Conservation (phyloP, 805 yeast genomes). For the Yarrowia sp. region DNA sequence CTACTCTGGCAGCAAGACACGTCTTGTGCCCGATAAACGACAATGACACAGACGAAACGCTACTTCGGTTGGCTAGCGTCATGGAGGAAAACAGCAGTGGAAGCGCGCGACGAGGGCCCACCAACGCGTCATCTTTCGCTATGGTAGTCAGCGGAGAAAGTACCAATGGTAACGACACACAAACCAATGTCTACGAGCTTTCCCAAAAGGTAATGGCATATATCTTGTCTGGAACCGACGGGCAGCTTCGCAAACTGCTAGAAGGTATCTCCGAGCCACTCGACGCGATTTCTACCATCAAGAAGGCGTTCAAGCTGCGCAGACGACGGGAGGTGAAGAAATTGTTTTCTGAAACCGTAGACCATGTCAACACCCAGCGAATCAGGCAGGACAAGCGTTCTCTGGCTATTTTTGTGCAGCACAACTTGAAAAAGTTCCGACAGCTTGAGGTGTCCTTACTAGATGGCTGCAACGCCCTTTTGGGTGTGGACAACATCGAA, state of each 20-base stretch:
- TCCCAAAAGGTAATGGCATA: neutral
- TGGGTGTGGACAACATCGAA: slow-evolving; percentile 8
- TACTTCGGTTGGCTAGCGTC: neutral
- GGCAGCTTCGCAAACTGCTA: neutral
- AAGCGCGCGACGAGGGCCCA: too few species aligned
- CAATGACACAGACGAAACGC: slow-evolving; percentile 4
- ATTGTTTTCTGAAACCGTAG: neutral
- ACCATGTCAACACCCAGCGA: neutral
- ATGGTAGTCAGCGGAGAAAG: neutral
- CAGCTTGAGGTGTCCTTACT: slow-evolving; percentile 5
- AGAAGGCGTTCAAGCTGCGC: neutral
- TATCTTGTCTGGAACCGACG: neutral
- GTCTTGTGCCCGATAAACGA: neutral
- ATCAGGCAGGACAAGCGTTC: neutral
- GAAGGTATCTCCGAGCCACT: neutral
- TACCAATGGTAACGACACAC: neutral
- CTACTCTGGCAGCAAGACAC: neutral
- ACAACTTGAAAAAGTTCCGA: slow-evolving; percentile 1
- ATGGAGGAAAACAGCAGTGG: neutral
- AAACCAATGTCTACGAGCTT: neutral
- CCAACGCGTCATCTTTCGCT: neutral
- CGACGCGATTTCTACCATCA: neutral
- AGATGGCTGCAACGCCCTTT: neutral
- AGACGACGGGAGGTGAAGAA: neutral
- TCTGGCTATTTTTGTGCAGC: slow-evolving; percentile 5